Conservation (phyloP, 306 rosid species). For the Rosa persica region DNA sequence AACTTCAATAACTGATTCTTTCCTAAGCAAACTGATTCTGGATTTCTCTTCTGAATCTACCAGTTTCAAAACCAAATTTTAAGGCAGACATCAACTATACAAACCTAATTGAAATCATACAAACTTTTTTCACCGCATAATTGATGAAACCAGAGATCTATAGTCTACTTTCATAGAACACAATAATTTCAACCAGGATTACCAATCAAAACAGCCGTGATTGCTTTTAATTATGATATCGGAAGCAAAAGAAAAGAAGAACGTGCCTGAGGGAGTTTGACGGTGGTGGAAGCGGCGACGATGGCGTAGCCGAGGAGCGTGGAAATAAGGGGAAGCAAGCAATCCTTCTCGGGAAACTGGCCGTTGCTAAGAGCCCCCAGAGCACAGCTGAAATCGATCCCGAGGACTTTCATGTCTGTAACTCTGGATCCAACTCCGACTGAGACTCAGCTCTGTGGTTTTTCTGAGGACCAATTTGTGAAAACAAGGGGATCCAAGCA, state of each 20-base stretch:
- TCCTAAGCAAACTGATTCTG: too few relatives aligned
- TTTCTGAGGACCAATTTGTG: neutral
- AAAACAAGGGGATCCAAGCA: neutral
- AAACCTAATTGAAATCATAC: too few relatives aligned
- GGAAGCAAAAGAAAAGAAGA: neutral
- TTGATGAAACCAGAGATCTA: conserved; percentile 5
- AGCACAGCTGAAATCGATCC: conserved; percentile 72
- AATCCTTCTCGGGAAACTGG: conserved; percentile 74
- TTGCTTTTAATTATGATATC: neutral
- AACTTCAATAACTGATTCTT: neutral
- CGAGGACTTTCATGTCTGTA: conserved; percentile 39
- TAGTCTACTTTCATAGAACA: neutral
- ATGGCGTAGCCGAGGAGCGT: conserved; percentile 94
- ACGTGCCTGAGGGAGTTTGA: conserved; percentile 91
- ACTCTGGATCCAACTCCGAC: conserved; percentile 9
- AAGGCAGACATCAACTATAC: neutral
- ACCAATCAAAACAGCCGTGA: neutral
- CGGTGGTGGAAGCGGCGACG: conserved; percentile 98
- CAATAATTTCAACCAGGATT: neutral
- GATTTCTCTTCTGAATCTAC: neutral
- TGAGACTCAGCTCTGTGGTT: neutral
- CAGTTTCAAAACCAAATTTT: neutral
- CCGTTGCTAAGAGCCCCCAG: conserved; percentile 68
- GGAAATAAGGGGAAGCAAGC: conserved; percentile 90
- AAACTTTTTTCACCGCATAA: neutral